These are phyloP conservation scores for Penicillium malachiteum DNA, from an alignment of 495 filamentous ascomycete species.

Conservation along the genomic window DNA sequence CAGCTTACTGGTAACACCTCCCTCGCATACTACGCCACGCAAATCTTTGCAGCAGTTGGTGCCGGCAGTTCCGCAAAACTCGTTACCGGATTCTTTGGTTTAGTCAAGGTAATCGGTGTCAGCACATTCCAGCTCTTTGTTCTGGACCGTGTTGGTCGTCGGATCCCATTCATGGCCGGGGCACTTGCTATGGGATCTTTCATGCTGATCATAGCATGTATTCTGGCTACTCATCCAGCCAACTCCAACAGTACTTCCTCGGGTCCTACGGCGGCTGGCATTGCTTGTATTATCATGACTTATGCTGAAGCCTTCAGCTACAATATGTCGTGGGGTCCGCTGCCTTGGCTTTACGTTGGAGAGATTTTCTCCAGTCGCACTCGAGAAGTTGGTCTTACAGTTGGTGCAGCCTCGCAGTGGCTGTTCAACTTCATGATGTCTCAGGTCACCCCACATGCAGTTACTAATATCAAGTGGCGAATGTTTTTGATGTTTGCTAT, in stretches of 20 bases:
- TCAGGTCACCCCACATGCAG: slow-evolving; percentile 51
- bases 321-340: slow-evolving; percentile 39
- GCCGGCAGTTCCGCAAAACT: slow-evolving; percentile 42
- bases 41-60: slow-evolving; percentile 48
- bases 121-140: slow-evolving; percentile 45
- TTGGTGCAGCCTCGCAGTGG: slow-evolving; percentile 53
- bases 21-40: slow-evolving; percentile 48
- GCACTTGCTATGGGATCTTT: slow-evolving; percentile 50
- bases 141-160: slow-evolving; percentile 53
- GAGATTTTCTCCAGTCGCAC: slow-evolving; percentile 56
- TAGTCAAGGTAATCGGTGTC: slow-evolving; percentile 47
- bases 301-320: slow-evolving; percentile 49
- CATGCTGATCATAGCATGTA: slow-evolving; percentile 52
- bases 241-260: slow-evolving; percentile 22
- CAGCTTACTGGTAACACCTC: slow-evolving; percentile 51
- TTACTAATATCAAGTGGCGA: slow-evolving; percentile 50
- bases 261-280: slow-evolving; percentile 35
- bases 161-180: slow-evolving; percentile 53
- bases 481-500: slow-evolving; percentile 59
- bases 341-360: slow-evolving; percentile 43
- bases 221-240: slow-evolving; percentile 44
- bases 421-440: slow-evolving; percentile 57
- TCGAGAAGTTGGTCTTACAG: slow-evolving; percentile 46
- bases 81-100: slow-evolving; percentile 49
- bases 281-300: slow-evolving; percentile 50